Base-by-base conservation (phyloP, 2,329 filamentous ascomycete species). In the Pyrenochaeta sp. region DNA sequence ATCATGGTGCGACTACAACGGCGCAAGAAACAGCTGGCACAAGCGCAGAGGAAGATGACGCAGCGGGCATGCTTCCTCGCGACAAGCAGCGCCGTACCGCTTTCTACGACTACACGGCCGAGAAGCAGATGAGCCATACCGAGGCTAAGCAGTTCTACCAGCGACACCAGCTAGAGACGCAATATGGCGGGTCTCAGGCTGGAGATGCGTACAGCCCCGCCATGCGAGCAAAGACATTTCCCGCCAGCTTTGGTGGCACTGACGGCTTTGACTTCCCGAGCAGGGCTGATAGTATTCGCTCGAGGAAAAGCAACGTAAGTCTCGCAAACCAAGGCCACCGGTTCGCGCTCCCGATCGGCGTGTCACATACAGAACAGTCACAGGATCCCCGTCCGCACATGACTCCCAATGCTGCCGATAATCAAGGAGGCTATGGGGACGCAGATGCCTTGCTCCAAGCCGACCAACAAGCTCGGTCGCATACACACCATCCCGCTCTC, bases 101-200 rank as follows among this genome's bases (percentile, higher is more conserved):
- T 22, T 96, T 93, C 74, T 97, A 96, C 80, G 93, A 97, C 78
- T 92, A 94, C 72, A 90, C 94, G 51, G 91, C 92, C 52, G 95
- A 99, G 79, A 96, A 95, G 71, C 91, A 94, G 72, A 91, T 97
- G 88, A 96, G 90, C 72, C 93, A 97, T 77, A 90, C 91, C 27
- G 95, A 99, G 76, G 92, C 94, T 58, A 98, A 97, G 78, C 85
- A 97, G 62, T 96, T 98, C 81, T 99, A 97, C 77, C 94, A 97
- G 80, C 86, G 91, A 65, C 93, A 92, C 78, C 91, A 93, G 77
- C 82, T 89, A 56, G 90, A 90, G 61, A 83, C 79, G 40, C 72
- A 82, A 62, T 72, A 72, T 72, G 79, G 68, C 59, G 78, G 72
- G 72, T 75, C 74, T 22, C 78, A 78, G 58, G 76, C 77, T 8